Percentiles rank a stretch among this genome's conserved stretches.
Conservation (phyloP, 139 green algal genomes). For the Coelastrella sp. region DNA sequence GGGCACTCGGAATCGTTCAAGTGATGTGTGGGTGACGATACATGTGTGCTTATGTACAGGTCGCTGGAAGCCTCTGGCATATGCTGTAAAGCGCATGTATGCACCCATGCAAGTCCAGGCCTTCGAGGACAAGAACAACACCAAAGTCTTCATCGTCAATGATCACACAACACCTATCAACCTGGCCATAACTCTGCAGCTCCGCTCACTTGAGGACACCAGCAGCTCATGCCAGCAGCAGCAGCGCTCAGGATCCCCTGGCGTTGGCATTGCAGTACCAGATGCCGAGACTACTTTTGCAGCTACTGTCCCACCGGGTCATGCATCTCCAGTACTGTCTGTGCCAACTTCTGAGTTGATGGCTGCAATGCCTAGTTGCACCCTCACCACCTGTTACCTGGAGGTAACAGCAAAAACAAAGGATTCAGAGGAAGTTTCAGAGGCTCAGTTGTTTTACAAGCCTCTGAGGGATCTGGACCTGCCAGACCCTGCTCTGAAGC, state of each 20-base stretch:
- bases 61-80: conserved; percentile 37
- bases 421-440: background rate
- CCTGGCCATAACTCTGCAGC: background rate
- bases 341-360: background rate
- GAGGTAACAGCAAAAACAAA: background rate
- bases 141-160: conserved; percentile 25
- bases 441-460: conserved; percentile 11
- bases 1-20: background rate
- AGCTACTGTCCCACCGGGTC: background rate
- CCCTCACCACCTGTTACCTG: conserved; percentile 10
- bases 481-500: background rate
- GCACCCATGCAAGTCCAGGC: conserved; percentile 21
- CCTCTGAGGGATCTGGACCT: conserved; percentile 31
- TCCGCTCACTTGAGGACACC: background rate
- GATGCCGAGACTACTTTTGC: background rate
- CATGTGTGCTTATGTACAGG: background rate
- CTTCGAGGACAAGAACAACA: background rate
- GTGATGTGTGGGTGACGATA: background rate
- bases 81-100: conserved; percentile 42
- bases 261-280: background rate
- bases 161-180: background rate
- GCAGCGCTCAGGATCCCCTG: no score
- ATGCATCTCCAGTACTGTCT: background rate
- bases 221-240: background rate
- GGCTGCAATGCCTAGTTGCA: background rate